Conservation (phyloP, 225 moss, liverwort and hornwort genomes). For the Straminergon stramineum region DNA sequence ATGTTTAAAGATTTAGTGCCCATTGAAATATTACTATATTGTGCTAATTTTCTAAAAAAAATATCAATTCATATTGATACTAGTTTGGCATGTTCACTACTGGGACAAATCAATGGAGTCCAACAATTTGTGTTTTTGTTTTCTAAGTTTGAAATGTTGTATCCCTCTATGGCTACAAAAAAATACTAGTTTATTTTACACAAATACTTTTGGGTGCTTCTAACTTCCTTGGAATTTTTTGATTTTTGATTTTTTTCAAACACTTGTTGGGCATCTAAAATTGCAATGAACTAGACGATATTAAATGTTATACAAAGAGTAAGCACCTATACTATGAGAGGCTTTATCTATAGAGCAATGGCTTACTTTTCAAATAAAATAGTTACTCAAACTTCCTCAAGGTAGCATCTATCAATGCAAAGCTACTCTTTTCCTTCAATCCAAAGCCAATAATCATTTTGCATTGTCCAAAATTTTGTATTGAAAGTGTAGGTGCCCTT, state of each 20-base stretch:
- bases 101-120: neutral
- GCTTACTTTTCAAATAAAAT: neutral
- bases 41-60: neutral
- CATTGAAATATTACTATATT: neutral
- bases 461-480: neutral
- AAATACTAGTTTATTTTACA: neutral
- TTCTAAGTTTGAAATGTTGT: neutral
- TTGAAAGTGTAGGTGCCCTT: neutral
- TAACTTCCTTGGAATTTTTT: neutral
- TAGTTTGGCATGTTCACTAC: neutral
- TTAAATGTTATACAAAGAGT: neutral
- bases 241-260: rapidly evolving
- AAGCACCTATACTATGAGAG: neutral
- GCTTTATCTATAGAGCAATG: neutral
- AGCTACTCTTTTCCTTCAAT: rapidly evolving
- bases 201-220: neutral
- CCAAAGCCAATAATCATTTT: neutral
- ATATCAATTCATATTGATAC: neutral
- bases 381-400: neutral
- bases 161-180: neutral
- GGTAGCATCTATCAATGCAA: neutral
- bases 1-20: neutral
- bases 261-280: neutral
- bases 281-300: rapidly evolving
- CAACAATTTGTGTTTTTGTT: neutral